A percentile compares a stretch with the other conserved stretches of the same genome.
Conservation (phyloP, 768 basidiomycete species). For the Collybia nuda region DNA sequence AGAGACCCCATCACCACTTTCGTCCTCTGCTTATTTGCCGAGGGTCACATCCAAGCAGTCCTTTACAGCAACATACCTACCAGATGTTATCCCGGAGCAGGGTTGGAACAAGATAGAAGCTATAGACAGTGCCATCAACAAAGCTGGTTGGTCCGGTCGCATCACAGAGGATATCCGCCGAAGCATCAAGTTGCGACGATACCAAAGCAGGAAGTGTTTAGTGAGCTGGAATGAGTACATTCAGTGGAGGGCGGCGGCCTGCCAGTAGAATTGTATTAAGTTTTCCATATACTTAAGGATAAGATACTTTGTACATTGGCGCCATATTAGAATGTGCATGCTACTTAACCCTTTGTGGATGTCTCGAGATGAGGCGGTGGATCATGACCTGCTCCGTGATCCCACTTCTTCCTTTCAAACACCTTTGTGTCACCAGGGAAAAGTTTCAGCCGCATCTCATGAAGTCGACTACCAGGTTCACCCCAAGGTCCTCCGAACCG, state of each 20-base stretch:
- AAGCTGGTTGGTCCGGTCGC: slow-evolving; percentile 85
- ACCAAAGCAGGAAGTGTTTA: slow-evolving; percentile 71
- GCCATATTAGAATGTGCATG: neutral
- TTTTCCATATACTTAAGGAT: slow-evolving; percentile 1
- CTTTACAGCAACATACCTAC: slow-evolving; percentile 89
- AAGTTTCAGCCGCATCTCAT: slow-evolving; percentile 33
- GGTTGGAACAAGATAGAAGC: slow-evolving; percentile 93
- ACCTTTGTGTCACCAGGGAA: slow-evolving; percentile 24
- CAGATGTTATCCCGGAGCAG: slow-evolving; percentile 89
- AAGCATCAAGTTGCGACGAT: slow-evolving; percentile 74
- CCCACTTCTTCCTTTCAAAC: neutral
- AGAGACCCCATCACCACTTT: slow-evolving; percentile 67
- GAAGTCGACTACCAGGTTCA: slow-evolving; percentile 44
- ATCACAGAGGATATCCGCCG: slow-evolving; percentile 83
- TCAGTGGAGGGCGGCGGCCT: slow-evolving; percentile 58
- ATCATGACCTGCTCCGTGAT: neutral
- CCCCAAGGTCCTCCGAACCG: slow-evolving; percentile 49
- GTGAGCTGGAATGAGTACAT: slow-evolving; percentile 79
- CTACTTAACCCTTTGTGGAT: neutral
- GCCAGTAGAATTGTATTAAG: neutral
- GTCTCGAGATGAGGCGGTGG: neutral
- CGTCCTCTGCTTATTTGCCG: slow-evolving; percentile 62
- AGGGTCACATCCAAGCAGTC: slow-evolving; percentile 53
- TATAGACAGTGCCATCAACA: slow-evolving; percentile 87
- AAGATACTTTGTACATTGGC: neutral